These are phyloP conservation scores for Byssoonygena ceratinophila DNA, from an alignment of 2,329 filamentous ascomycete species.

Conservation along the genomic window DNA sequence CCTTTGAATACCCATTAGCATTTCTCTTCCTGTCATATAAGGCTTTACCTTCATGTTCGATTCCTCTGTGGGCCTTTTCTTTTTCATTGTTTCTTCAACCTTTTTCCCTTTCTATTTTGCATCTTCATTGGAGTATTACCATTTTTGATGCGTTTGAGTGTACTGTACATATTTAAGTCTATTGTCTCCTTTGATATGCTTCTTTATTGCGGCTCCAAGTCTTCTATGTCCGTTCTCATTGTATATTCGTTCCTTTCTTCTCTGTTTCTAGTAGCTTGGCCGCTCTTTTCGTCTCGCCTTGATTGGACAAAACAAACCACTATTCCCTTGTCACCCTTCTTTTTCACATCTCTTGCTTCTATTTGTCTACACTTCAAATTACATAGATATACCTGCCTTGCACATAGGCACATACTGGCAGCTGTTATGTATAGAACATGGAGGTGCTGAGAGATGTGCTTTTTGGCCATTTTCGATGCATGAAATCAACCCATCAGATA, in stretches of 20 bases:
- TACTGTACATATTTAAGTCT: not conserved
- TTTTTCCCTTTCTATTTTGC: no score
- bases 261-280: no score
- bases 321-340: not conserved
- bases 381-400: not conserved
- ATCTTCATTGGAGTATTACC: not conserved
- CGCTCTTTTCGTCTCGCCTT: no score
- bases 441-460: not conserved
- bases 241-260: not conserved
- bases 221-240: not conserved
- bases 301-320: no score
- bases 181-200: no score
- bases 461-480: no score
- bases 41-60: no score
- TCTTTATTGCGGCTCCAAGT: not conserved
- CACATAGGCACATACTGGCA: not conserved
- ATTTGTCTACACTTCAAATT: not conserved
- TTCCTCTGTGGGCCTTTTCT: no score
- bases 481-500: no score
- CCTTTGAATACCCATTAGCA: no score
- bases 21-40: no score
- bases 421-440: not conserved
- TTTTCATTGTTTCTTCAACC: no score
- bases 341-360: not conserved
- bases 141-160: not conserved